Base-by-base conservation (phyloP, 345 rosid genomes). In the Lepidium aucheri region DNA sequence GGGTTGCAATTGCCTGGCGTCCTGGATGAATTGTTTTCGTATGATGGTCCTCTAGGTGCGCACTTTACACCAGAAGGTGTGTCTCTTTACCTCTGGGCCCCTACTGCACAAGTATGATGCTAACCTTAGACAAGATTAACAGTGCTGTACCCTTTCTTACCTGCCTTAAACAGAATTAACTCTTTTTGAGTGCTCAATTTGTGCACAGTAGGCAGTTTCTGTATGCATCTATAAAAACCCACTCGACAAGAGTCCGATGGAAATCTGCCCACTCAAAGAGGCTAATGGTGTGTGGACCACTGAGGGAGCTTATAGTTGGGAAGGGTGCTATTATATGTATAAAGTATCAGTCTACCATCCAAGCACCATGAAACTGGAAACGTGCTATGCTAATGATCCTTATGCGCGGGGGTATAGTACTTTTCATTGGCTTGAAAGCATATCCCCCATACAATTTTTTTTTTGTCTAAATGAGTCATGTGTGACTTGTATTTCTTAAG, bases 341-440 rank as follows among this genome's bases (percentile, higher is more conserved):
- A 86, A 88, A 81, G 85, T 93, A 44, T 80, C 63, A 52, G 92
- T 86, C 65, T 90, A 85, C 70, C 97, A 93, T 80, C 90, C 86
- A 14, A 90, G 85, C 82, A 85, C 90, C 58, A 77, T 83, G 74
- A 69, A 52, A 58, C 47, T 90, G 56, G 97, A 93, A 78, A 84
- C 83, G 58, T 90, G 96, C 84, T 82, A 56, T 77, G 92, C 92
- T 46, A 90, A 86, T 77, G 99, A 90, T 86, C 99, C 99, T 69
- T 90, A 90, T 78, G 95, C 96, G 54, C 85, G 88, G 76, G 95
- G 97, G 97, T 90, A 86, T 65, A 80, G 53, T 71, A 53, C 54
- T 69, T 66, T 74, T 70, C n/a, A n/a, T n/a, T n/a, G n/a, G n/a
- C n/a, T n/a, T n/a, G n/a, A n/a, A n/a, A n/a, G n/a, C n/a, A n/a